A percentile compares a stretch with the other conserved stretches of the same genome.
These are phyloP conservation scores for Chenopodium suecicum DNA, from an alignment of 148 eudicot species.

Conservation along the genomic window DNA sequence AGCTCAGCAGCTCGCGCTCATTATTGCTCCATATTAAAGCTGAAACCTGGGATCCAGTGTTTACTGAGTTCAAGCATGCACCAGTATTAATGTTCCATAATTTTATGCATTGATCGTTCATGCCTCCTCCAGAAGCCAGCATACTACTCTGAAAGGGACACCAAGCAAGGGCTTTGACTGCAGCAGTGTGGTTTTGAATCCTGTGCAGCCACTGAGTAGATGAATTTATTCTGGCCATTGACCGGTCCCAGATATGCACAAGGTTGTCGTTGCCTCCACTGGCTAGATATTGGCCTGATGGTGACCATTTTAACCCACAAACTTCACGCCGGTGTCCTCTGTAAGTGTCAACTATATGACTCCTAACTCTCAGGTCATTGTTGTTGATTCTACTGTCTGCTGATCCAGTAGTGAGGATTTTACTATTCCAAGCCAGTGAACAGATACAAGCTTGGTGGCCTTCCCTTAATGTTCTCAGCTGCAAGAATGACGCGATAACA, in stretches of 20 bases:
- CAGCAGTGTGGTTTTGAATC: slow-evolving; percentile 86
- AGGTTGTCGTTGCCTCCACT: slow-evolving; percentile 87
- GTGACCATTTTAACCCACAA: slow-evolving; percentile 81
- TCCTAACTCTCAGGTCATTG: slow-evolving; percentile 61
- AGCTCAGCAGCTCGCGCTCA: slow-evolving; percentile 79
- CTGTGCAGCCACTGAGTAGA: slow-evolving; percentile 74
- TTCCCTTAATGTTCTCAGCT: slow-evolving; percentile 73
- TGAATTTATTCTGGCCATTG: slow-evolving; percentile 53
- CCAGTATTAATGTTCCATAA: slow-evolving; percentile 94
- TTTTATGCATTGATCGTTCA: slow-evolving; percentile 65
- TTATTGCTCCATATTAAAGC: slow-evolving; percentile 80
- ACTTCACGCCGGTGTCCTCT: slow-evolving; percentile 73
- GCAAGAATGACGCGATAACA: slow-evolving; percentile 14
- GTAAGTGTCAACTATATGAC: slow-evolving; percentile 57
- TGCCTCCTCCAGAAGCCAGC: slow-evolving; percentile 88
- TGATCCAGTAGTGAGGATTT: slow-evolving; percentile 69
- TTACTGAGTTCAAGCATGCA: slow-evolving; percentile 73
- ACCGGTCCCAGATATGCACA: slow-evolving; percentile 75
- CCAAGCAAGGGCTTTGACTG: slow-evolving; percentile 91
- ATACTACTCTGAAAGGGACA: slow-evolving; percentile 86
- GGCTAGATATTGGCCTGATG: slow-evolving; percentile 68
- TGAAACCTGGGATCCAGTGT: slow-evolving; percentile 81
- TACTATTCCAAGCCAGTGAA: slow-evolving; percentile 76
- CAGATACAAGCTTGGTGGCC: slow-evolving; percentile 72
- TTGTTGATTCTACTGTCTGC: slow-evolving; percentile 67